phyloP scores from a whole-genome alignment of 2,329 filamentous ascomycete species.

The Eutypa lata region DNA sequence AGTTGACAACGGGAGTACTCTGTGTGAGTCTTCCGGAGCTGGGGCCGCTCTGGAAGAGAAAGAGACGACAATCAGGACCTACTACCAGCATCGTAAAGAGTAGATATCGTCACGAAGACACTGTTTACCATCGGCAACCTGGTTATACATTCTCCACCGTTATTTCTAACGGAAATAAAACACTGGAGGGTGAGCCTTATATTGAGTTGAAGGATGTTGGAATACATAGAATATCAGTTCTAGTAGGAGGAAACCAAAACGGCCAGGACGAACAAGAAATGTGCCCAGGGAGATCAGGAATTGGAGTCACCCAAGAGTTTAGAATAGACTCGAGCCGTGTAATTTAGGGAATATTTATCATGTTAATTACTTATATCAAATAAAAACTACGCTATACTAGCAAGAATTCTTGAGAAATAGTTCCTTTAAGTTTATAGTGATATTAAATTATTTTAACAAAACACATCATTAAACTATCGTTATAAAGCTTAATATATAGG shows the following conservation, averaged over 20 bases:
- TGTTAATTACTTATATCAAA: background rate
- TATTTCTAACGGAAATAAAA: background rate
- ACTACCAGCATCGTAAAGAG: slow-evolving; percentile 3
- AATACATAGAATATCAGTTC: background rate
- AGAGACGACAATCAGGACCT: background rate
- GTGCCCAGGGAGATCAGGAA: background rate
- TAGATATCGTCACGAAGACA: background rate
- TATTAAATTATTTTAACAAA: no score
- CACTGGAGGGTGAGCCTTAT: slow-evolving; percentile 1
- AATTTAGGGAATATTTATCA: background rate
- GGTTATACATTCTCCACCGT: slow-evolving; percentile 1
- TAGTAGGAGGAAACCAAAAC: background rate
- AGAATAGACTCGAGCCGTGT: slow-evolving; percentile 1
- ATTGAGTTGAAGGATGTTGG: slow-evolving; percentile 2
- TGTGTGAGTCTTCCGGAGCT: slow-evolving; percentile 17
- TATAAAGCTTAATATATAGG: no score
- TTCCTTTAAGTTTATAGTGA: no score
- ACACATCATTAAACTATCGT: no score
- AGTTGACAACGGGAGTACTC: slow-evolving; percentile 11
- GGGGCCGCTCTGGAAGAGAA: slow-evolving; percentile 4
- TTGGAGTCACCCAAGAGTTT: slow-evolving; percentile 3
- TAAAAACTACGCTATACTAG: background rate
- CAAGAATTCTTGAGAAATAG: no score
- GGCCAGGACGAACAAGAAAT: background rate
- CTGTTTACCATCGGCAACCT: background rate